A percentile compares a stretch with the other conserved stretches of the same genome.
phyloP scores from a whole-genome alignment of 352 stramenopile species.

The Globisporangium orthogonon region DNA sequence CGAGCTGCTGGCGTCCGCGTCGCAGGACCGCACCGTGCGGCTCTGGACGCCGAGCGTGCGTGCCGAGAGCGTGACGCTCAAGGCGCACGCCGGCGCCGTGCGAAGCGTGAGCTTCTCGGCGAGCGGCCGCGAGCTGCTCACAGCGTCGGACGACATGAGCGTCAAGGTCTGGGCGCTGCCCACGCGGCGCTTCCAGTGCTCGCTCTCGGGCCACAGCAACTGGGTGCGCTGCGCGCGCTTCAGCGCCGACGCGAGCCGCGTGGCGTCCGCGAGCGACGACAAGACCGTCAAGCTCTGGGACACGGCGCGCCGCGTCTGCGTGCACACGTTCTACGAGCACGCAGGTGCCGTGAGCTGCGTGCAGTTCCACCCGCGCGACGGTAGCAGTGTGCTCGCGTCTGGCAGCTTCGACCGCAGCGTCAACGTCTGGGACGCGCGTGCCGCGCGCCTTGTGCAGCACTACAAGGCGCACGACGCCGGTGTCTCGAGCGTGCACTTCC shows the following conservation, averaged over 20 bases:
- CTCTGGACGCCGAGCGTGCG: slow-evolving; percentile 87
- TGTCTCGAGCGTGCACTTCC: slow-evolving; percentile 83
- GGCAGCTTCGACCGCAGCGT: slow-evolving; percentile 66
- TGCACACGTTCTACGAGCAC: slow-evolving; percentile 88
- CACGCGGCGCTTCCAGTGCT: slow-evolving; percentile 80
- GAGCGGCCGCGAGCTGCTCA: slow-evolving; percentile 76
- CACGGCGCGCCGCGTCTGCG: slow-evolving; percentile 59
- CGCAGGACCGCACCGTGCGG: slow-evolving; percentile 87
- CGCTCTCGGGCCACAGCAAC: slow-evolving; percentile 87
- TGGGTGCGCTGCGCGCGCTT: slow-evolving; percentile 89
- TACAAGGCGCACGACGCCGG: slow-evolving; percentile 86
- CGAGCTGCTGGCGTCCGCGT: slow-evolving; percentile 81
- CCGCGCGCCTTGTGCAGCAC: slow-evolving; percentile 84
- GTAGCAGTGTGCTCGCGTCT: slow-evolving; percentile 41
- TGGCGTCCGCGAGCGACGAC: slow-evolving; percentile 85
- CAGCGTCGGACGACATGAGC: slow-evolving; percentile 90
- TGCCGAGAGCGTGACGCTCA: slow-evolving; percentile 60
- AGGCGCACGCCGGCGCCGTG: slow-evolving; percentile 38
- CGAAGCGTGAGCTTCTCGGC: slow-evolving; percentile 83
- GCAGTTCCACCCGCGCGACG: slow-evolving; percentile 76
- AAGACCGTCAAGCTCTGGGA: slow-evolving; percentile 93
- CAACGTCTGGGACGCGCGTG: slow-evolving; percentile 86
- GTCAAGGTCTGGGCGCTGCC: slow-evolving; percentile 88
- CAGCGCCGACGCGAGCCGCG: slow-evolving; percentile 54
- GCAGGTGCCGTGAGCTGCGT: slow-evolving; percentile 75